Conservation (phyloP, 1,284 basidiomycete species). For the Rhodotorula sp. region DNA sequence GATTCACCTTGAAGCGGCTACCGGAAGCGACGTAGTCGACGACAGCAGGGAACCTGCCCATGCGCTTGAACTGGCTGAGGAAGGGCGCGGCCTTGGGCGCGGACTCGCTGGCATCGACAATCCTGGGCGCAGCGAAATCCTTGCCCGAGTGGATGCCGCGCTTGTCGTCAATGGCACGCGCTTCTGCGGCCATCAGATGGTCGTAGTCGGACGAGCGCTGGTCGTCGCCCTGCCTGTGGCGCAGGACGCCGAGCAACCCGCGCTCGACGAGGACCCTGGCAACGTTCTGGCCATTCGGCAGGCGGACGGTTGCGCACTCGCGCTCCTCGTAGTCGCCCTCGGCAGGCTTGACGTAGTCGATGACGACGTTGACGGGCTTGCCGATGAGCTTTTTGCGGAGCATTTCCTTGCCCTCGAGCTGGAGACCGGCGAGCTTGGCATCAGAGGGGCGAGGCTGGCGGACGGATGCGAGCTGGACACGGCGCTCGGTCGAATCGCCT, state of each 20-base stretch:
- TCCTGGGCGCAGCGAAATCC: slow-evolving; percentile 63
- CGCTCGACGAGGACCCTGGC: slow-evolving; percentile 90
- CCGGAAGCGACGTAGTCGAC: slow-evolving; percentile 93
- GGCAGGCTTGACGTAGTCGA: slow-evolving; percentile 86
- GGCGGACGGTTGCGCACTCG: slow-evolving; percentile 79
- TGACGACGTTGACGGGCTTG: slow-evolving; percentile 74
- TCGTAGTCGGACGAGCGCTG: slow-evolving; percentile 92
- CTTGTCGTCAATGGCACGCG: slow-evolving; percentile 67
- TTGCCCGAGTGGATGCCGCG: slow-evolving; percentile 92
- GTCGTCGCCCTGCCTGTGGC: slow-evolving; percentile 89
- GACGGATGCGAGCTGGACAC: slow-evolving; percentile 65
- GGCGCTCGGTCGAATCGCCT: slow-evolving; percentile 70
- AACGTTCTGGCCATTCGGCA: slow-evolving; percentile 59
- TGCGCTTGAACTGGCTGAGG: slow-evolving; percentile 85
- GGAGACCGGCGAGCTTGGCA: slow-evolving; percentile 81
- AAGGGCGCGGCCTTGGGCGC: slow-evolving; percentile 68
- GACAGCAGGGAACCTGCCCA: slow-evolving; percentile 75
- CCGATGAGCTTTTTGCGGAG: slow-evolving; percentile 86
- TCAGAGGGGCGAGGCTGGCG: slow-evolving; percentile 63
- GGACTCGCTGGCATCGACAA: slow-evolving; percentile 89
- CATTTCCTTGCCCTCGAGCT: slow-evolving; percentile 86
- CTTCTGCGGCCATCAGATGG: slow-evolving; percentile 88
- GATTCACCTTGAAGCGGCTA: slow-evolving; percentile 80
- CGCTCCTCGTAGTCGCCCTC: slow-evolving; percentile 92
- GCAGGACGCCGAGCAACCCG: slow-evolving; percentile 82